phyloP scores from a whole-genome alignment of 305 asterid genomes.

The Fraxinus sp. region DNA sequence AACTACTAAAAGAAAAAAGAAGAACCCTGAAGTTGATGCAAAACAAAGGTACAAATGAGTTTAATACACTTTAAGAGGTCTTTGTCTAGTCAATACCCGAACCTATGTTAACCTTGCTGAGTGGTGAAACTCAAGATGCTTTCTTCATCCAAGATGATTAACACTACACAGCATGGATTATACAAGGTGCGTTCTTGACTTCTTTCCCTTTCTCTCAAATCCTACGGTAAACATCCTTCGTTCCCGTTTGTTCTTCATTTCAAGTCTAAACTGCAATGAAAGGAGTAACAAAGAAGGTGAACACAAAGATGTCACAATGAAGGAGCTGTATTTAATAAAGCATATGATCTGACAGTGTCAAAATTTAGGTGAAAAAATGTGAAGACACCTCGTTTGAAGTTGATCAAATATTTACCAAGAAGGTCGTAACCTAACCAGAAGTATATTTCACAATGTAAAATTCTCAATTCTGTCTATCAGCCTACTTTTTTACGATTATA shows the following conservation, averaged over 20 bases:
- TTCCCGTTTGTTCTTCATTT: conserved; percentile 1
- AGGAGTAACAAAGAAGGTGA: background rate
- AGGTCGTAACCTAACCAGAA: background rate
- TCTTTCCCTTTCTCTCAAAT: conserved; percentile 30
- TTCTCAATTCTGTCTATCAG: background rate
- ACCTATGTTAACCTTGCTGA: conserved; percentile 33
- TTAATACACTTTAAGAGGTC: conserved; percentile 26
- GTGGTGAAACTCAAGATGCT: conserved; percentile 26
- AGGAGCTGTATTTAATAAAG: no score
- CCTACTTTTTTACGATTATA: background rate
- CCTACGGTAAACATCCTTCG: conserved; percentile 25
- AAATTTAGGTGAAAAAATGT: no score
- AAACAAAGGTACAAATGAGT: conserved; percentile 12
- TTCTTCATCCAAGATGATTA: conserved; percentile 12
- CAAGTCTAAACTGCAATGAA: conserved; percentile 21
- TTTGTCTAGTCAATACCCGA: conserved; percentile 90
- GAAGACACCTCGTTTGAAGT: background rate
- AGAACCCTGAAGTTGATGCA: background rate
- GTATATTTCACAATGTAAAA: background rate
- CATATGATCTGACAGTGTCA: no score
- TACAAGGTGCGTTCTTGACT: conserved; percentile 98
- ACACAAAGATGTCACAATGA: background rate
- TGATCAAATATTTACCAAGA: background rate
- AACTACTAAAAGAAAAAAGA: conserved; percentile 10
- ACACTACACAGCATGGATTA: conserved; percentile 18